Evolutionary conservation across 345 rosid species (phyloP).

Genomic region (Arabidopsis arenosa): DNA sequence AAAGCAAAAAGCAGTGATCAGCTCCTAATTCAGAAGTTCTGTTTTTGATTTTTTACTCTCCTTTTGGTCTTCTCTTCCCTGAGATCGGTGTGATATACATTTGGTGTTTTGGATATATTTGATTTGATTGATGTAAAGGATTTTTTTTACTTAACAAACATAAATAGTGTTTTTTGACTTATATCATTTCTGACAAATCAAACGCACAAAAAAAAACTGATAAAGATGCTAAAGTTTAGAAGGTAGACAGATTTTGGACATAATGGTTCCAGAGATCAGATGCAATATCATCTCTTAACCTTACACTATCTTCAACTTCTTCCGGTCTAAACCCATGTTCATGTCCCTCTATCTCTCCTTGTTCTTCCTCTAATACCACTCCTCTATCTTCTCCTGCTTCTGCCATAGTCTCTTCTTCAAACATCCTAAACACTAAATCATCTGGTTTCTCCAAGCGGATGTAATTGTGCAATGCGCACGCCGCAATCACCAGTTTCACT

Average conservation of each 20-base stretch:
- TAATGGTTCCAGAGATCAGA: constrained; percentile 71
- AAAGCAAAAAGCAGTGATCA: constrained; percentile 48
- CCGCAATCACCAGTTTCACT: constrained; percentile 84
- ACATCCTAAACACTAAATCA: constrained; percentile 66
- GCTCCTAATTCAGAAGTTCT: constrained; percentile 20
- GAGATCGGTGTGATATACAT: constrained; percentile 3
- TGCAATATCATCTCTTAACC: constrained; percentile 72
- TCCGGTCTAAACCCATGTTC: constrained; percentile 29
- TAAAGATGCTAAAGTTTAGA: constrained; percentile 15
- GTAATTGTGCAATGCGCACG: constrained; percentile 84
- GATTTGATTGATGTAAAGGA: constrained; percentile 35
- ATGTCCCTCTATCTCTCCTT: constrained; percentile 8
- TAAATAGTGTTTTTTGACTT: constrained; percentile 8
- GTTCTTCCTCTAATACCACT: constrained; percentile 11
- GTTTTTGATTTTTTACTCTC: constrained; percentile 26
- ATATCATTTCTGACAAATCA: background rate
- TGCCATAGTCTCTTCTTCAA: constrained; percentile 44
- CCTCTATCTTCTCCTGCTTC: constrained; percentile 24
- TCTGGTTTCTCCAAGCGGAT: constrained; percentile 77
- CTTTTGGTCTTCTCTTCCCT: constrained; percentile 1
- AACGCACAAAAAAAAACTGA: background rate
- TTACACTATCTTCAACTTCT: constrained; percentile 57
- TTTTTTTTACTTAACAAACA: constrained; percentile 31
- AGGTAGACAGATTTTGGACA: constrained; percentile 52
- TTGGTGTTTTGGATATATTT: constrained; percentile 42